Evolutionary conservation across 352 stramenopile genomes (phyloP).

Genomic region (Phytophthora brassicae): DNA sequence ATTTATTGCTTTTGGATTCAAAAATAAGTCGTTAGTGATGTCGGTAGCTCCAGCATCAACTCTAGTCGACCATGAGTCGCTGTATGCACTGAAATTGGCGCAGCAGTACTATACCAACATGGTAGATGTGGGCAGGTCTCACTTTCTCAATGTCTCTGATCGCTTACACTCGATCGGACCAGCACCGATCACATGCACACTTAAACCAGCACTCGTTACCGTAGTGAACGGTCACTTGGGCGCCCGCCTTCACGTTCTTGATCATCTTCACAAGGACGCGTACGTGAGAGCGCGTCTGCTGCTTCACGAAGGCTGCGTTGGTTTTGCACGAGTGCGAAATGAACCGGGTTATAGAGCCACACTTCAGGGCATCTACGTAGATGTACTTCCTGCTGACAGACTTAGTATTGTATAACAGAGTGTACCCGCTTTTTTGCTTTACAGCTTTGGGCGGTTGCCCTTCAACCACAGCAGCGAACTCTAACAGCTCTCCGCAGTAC

Average conservation of each 20-base stretch:
- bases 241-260: no score
- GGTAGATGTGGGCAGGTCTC: background rate
- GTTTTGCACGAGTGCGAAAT: slow-evolving; percentile 1
- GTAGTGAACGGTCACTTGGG: slow-evolving; percentile 6
- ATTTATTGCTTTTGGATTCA: no score
- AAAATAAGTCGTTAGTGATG: no score
- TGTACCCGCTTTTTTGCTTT: background rate
- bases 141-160: background rate
- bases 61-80: no score
- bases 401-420: background rate
- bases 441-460: background rate
- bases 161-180: background rate
- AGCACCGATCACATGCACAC: background rate
- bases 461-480: background rate
- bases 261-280: no score
- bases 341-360: slow-evolving; percentile 1
- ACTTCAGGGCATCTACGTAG: slow-evolving; percentile 3
- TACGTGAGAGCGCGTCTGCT: no score
- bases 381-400: slow-evolving; percentile 1
- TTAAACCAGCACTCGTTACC: slow-evolving; percentile 6
- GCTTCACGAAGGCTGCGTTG: no score
- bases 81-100: no score
- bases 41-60: no score
- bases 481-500: slow-evolving; percentile 1
- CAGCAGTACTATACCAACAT: no score